Evolutionary conservation across 306 rosid genomes (phyloP), one percentile per base, ranked within the genome.

Genomic region (Quercus gilva): DNA sequence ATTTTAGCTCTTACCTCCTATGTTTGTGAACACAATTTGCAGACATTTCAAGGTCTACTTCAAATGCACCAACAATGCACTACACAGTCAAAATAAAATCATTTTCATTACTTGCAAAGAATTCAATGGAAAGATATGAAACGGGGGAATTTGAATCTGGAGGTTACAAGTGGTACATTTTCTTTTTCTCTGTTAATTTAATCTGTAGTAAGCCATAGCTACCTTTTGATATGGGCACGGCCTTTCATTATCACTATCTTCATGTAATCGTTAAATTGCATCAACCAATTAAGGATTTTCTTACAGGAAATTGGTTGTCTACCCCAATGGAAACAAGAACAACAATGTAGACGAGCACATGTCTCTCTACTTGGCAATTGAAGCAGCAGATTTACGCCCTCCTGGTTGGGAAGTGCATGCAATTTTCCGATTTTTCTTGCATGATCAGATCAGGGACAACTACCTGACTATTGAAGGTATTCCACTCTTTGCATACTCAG

Each of bases 91-190:
- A 84, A 87, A 75, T 89, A 69, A 35, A 83, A 69, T 82, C 75
- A 2, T 87, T 86, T 85, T 92, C 93, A 31, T 71, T 87, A 29
- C 85, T 92, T n/a, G 1, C 64, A 3, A 84, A 86, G 75, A 80
- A 83, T 55, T 78, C 81, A 31, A 23, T 85, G 26, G 93, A 88
- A 43, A 83, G 58, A 81, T 90, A 88, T 17, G 91, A 88, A 78
- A 85, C 94, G 2, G 86, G 83, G 21, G 80, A 61, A 20, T 92
- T 92, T 25, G 87, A 88, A 74, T 92, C 93, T 5, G 94, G 94
- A 80, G 94, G 97, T 73, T 84, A 87, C 87, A 88, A 86, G 84
- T 92, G 97, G 97, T 88, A 84, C 20, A 12, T 51, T 20, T 9
- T 45, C 28, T 65, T 65, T 65, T 6, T 12, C 53, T 13, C 53